A percentile compares a stretch with the other conserved stretches of the same genome.
phyloP scores from a whole-genome alignment of 2,329 filamentous ascomycete genomes.

The Talaromyces verruculosus region DNA sequence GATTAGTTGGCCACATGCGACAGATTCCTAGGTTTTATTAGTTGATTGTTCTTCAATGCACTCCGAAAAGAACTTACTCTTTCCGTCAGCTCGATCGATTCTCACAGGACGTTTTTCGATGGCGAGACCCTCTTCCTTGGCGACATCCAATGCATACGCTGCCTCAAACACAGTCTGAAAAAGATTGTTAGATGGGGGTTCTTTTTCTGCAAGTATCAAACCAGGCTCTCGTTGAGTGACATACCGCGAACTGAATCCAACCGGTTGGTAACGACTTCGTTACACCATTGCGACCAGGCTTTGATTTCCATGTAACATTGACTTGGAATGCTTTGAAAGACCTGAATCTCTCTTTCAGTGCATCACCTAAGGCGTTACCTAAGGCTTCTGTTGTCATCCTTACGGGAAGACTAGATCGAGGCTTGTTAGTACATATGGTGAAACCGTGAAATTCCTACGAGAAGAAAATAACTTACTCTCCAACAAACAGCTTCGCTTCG shows the following conservation, averaged over 20 bases:
- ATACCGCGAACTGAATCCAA: conserved; percentile 14
- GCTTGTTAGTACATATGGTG: background rate
- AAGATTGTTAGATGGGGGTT: background rate
- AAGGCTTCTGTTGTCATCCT: background rate
- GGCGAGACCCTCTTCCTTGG: background rate
- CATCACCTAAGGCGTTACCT: background rate
- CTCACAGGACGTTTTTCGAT: conserved; percentile 5
- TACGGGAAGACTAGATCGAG: conserved; percentile 2
- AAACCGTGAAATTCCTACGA: background rate
- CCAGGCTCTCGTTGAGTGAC: background rate
- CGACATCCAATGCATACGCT: background rate
- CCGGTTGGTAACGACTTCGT: conserved; percentile 4
- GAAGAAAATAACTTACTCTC: conserved; percentile 11
- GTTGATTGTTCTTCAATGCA: background rate
- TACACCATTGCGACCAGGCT: background rate
- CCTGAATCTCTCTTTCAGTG: background rate
- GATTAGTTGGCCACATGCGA: conserved; percentile 4
- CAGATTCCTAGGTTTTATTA: conserved; percentile 3
- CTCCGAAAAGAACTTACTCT: background rate
- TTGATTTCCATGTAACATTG: background rate
- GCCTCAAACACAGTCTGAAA: conserved; percentile 10
- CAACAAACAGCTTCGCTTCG: conserved; percentile 17
- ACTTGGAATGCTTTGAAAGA: background rate
- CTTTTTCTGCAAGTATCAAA: no score
- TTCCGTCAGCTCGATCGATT: conserved; percentile 16